These are phyloP conservation scores for Sarocladiaceae sp. DNA, from an alignment of 2,329 filamentous ascomycete species.

Conservation along the genomic window DNA sequence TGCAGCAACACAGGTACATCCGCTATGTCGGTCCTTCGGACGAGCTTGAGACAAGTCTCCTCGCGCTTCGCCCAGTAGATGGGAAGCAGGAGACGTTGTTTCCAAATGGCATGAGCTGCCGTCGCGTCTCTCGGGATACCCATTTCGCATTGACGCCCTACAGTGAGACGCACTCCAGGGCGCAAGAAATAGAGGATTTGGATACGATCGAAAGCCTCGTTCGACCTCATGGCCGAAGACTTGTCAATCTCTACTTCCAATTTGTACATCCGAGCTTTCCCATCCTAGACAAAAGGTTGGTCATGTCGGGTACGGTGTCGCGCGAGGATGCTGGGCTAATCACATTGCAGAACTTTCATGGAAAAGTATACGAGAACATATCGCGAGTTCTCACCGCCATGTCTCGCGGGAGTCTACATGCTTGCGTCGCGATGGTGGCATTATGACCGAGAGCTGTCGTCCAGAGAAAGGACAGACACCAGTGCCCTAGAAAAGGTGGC, in stretches of 20 bases:
- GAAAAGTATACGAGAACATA: conserved; percentile 46
- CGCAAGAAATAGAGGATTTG: conserved; percentile 9
- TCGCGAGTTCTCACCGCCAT: conserved; percentile 42
- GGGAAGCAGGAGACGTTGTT: conserved; percentile 11
- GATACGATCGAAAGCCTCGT: conserved; percentile 48
- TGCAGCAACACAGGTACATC: conserved; percentile 13
- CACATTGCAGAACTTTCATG: conserved; percentile 31
- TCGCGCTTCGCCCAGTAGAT: conserved; percentile 10
- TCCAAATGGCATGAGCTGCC: conserved; percentile 11
- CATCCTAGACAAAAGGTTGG: conserved; percentile 39
- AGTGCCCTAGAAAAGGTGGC: conserved; percentile 18
- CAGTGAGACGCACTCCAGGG: conserved; percentile 1
- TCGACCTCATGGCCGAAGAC: conserved; percentile 46
- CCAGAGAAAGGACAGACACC: conserved; percentile 20
- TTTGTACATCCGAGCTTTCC: conserved; percentile 44
- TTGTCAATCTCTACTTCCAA: conserved; percentile 54
- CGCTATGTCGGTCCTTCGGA: conserved; percentile 10
- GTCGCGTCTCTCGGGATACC: conserved; percentile 19
- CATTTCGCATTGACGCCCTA: conserved; percentile 9
- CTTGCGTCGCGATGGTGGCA: conserved; percentile 40
- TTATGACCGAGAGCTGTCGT: conserved; percentile 30
- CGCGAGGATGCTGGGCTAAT: not conserved
- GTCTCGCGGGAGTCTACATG: conserved; percentile 46
- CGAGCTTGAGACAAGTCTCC: conserved; percentile 10
- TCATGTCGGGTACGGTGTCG: not conserved